These are phyloP conservation scores for Diaporthe citri DNA, from an alignment of 2,329 filamentous ascomycete genomes.

Conservation along the genomic window DNA sequence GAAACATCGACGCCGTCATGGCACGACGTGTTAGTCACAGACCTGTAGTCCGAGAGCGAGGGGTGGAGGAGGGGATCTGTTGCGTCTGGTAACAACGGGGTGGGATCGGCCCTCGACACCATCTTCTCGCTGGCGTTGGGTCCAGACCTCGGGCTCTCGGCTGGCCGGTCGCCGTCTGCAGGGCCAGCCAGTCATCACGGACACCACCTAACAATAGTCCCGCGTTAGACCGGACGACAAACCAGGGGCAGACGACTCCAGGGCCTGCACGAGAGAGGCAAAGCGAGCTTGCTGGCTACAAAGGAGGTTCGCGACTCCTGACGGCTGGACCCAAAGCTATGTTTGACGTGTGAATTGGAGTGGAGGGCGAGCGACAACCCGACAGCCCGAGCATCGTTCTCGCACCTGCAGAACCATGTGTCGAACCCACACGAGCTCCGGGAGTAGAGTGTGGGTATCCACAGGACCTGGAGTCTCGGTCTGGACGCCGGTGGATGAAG, in stretches of 20 bases:
- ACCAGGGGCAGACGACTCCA: conserved; percentile 1
- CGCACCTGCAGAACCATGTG: conserved; percentile 29
- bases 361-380: not conserved
- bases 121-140: conserved; percentile 11
- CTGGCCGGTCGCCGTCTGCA: conserved; percentile 28
- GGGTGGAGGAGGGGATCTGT: conserved; percentile 1
- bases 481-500: conserved; percentile 26
- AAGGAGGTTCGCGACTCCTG: not conserved
- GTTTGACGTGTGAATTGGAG: not conserved
- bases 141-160: conserved; percentile 25
- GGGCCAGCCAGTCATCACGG: conserved; percentile 19
- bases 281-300: not conserved
- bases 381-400: conserved; percentile 23
- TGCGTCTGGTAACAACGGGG: conserved; percentile 9
- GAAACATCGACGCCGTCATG: not conserved
- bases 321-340: not conserved
- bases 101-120: conserved; percentile 29
- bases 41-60: conserved; percentile 26
- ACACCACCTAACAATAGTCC: conserved; percentile 29
- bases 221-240: conserved; percentile 12
- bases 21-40: conserved; percentile 15
- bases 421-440: conserved; percentile 27
- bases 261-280: not conserved
- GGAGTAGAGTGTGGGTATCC: conserved; percentile 7
- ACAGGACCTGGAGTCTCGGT: conserved; percentile 24